Evolutionary conservation across 495 filamentous ascomycete species (phyloP).

Genomic region (Symbiotaphrina buchneri): DNA sequence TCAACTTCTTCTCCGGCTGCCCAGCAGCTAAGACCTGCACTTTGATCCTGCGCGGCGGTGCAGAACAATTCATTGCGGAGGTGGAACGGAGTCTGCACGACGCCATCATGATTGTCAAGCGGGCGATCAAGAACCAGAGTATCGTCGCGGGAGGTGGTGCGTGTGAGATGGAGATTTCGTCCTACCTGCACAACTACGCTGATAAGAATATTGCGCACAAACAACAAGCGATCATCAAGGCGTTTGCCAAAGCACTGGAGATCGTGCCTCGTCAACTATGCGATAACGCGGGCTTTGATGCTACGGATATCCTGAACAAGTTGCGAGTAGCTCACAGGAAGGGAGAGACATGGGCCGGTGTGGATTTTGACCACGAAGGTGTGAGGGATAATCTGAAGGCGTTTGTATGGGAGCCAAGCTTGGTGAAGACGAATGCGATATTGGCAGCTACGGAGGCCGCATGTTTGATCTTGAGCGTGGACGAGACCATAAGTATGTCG

Average conservation of each 20-base stretch:
- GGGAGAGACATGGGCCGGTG: constrained; percentile 80
- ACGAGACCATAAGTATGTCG: constrained; percentile 75
- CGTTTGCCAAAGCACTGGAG: constrained; percentile 91
- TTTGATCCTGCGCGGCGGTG: constrained; percentile 79
- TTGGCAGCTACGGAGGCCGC: constrained; percentile 87
- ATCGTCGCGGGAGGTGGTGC: constrained; percentile 94
- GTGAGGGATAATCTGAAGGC: constrained; percentile 77
- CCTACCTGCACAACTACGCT: constrained; percentile 76
- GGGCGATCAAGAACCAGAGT: constrained; percentile 74
- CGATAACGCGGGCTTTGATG: constrained; percentile 96
- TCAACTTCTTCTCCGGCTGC: constrained; percentile 95
- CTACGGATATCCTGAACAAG: constrained; percentile 88
- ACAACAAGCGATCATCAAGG: constrained; percentile 93
- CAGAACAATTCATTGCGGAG: constrained; percentile 97
- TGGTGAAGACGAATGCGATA: constrained; percentile 95
- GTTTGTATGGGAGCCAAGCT: constrained; percentile 91
- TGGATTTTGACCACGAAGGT: constrained; percentile 84
- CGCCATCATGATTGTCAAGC: constrained; percentile 98
- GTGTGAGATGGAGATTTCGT: constrained; percentile 88
- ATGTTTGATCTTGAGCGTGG: constrained; percentile 86
- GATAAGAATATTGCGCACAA: constrained; percentile 84
- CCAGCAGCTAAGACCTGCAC: constrained; percentile 92
- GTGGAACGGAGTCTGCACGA: constrained; percentile 94
- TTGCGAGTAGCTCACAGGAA: constrained; percentile 86
- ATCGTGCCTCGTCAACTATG: constrained; percentile 91